Conservation (phyloP, 2,329 filamentous ascomycete species). For the Daldinia sp. region DNA sequence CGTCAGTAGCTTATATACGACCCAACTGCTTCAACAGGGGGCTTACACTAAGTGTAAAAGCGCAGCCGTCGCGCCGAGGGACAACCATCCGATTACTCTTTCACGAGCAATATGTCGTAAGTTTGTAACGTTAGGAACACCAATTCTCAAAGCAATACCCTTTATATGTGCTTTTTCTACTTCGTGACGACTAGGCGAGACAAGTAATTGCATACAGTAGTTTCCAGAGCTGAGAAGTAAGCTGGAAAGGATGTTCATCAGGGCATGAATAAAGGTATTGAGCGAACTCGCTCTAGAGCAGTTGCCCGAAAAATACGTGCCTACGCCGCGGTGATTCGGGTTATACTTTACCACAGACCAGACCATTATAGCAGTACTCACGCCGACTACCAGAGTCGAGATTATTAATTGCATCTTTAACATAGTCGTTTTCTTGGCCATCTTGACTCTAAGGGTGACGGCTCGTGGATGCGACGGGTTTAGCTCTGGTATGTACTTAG, state of each 20-base stretch:
- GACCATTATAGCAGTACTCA: background rate
- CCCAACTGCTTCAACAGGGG: background rate
- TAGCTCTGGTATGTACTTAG: slow-evolving; percentile 2
- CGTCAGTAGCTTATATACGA: background rate
- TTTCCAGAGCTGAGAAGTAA: background rate
- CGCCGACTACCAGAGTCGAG: background rate
- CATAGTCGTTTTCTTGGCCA: slow-evolving; percentile 3
- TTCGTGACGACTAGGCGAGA: background rate
- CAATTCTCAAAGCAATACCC: background rate
- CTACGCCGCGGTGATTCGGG: slow-evolving; percentile 1
- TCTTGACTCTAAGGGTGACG: background rate
- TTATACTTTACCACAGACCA: slow-evolving; percentile 1
- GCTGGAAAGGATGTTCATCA: background rate
- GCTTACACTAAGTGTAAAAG: slow-evolving; percentile 1
- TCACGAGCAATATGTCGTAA: background rate
- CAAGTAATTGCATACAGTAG: background rate
- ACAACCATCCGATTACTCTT: background rate
- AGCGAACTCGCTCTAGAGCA: background rate
- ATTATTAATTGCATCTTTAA: background rate
- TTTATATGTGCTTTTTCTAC: background rate
- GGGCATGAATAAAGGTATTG: background rate
- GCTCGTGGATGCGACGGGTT: background rate
- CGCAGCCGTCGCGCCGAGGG: background rate
- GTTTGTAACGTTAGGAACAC: background rate
- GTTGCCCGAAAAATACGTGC: slow-evolving; percentile 2